Conservation (phyloP, 1,139 yeast species). For the Candida sanyaensis region DNA sequence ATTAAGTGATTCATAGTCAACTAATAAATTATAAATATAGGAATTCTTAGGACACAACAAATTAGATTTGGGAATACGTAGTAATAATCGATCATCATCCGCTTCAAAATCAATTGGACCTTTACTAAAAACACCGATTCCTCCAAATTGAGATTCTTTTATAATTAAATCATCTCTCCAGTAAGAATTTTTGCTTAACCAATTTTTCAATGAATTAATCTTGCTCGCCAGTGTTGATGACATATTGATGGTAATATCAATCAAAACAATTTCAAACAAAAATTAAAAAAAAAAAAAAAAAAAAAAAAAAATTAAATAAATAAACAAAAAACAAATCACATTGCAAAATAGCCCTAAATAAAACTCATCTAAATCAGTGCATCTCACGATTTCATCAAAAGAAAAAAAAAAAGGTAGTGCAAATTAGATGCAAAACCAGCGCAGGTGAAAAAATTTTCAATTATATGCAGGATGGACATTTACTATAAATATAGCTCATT, state of each 20-base stretch:
- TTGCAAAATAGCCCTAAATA: constrained; percentile 2
- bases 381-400: not conserved
- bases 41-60: constrained; percentile 61
- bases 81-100: constrained; percentile 31
- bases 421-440: not conserved
- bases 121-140: constrained; percentile 65
- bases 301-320: no score
- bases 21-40: constrained; percentile 64
- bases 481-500: constrained; percentile 9
- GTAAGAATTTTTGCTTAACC: constrained; percentile 52
- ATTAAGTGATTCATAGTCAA: constrained; percentile 43
- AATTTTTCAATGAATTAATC: constrained; percentile 21
- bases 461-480: constrained; percentile 6
- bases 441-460: not conserved
- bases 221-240: constrained; percentile 13
- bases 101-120: constrained; percentile 30
- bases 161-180: constrained; percentile 54
- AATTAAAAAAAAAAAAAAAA: not conserved
- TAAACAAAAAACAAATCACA: not conserved
- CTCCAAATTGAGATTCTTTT: constrained; percentile 55
- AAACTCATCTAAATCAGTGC: not conserved
- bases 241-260: constrained; percentile 9
- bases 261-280: no score
- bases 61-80: constrained; percentile 52
- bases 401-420: constrained; percentile 2